Percentiles rank a stretch among this genome's conserved stretches.
phyloP scores from a whole-genome alignment of 768 basidiomycete genomes.

The Bullera alba region DNA sequence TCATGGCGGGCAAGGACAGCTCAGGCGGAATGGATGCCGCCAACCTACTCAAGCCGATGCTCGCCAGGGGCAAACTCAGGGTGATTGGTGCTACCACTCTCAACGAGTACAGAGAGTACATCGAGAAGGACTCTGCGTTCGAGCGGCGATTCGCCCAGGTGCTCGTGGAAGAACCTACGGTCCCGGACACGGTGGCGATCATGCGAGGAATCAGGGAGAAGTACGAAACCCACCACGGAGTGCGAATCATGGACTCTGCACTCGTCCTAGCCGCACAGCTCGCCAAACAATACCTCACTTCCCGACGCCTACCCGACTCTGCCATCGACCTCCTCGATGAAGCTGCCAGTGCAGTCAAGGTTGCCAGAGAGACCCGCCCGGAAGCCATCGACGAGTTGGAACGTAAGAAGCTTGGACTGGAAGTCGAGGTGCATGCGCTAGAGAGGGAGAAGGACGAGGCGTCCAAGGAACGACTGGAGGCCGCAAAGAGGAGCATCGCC shows the following conservation, averaged over 20 bases:
- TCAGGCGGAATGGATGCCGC: conserved; percentile 83
- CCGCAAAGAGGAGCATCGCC: conserved; percentile 69
- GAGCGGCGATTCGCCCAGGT: conserved; percentile 92
- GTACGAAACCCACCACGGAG: conserved; percentile 73
- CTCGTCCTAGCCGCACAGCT: conserved; percentile 83
- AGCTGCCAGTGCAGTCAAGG: conserved; percentile 74
- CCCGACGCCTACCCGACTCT: conserved; percentile 48
- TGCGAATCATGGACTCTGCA: conserved; percentile 78
- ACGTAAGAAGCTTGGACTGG: conserved; percentile 77
- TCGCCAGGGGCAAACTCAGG: conserved; percentile 65
- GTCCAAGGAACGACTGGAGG: conserved; percentile 70
- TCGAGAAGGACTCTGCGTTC: conserved; percentile 64
- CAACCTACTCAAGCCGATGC: conserved; percentile 83
- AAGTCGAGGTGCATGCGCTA: conserved; percentile 90
- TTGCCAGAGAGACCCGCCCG: conserved; percentile 87
- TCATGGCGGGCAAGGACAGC: conserved; percentile 70
- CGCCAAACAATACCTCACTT: conserved; percentile 77
- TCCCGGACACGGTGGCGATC: conserved; percentile 73
- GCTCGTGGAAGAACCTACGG: conserved; percentile 80
- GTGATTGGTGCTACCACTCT: conserved; percentile 76
- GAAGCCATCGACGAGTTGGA: conserved; percentile 89
- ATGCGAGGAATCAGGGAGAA: conserved; percentile 89
- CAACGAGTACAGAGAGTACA: conserved; percentile 71
- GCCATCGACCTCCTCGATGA: conserved; percentile 92
- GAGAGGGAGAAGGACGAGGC: conserved; percentile 85